phyloP scores from a whole-genome alignment of 1,284 basidiomycete species.

The Salmacisia buchloeana region DNA sequence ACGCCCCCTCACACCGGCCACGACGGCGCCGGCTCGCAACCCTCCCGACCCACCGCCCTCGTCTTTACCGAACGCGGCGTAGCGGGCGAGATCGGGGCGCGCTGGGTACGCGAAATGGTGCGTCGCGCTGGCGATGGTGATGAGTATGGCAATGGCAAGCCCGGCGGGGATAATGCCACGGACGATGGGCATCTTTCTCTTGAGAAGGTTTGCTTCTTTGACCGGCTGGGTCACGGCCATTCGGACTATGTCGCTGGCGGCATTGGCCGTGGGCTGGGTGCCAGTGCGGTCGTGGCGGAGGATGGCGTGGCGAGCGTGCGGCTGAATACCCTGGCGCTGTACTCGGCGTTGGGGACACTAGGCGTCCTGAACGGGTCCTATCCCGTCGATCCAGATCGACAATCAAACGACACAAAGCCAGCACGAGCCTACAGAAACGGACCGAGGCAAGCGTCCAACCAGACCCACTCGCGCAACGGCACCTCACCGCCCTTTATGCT shows the following conservation, averaged over 20 bases:
- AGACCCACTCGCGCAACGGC: background rate
- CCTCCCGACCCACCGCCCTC: slow-evolving; percentile 25
- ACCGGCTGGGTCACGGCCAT: slow-evolving; percentile 31
- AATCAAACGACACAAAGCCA: no score
- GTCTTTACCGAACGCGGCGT: slow-evolving; percentile 35
- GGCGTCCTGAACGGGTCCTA: background rate
- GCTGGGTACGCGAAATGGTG: slow-evolving; percentile 36
- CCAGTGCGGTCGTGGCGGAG: no score
- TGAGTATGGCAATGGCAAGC: background rate
- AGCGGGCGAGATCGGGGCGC: slow-evolving; percentile 24
- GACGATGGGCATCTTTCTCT: slow-evolving; percentile 34
- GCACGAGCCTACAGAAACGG: no score
- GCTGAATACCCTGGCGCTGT: background rate
- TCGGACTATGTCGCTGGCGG: slow-evolving; percentile 25
- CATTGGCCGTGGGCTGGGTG: no score
- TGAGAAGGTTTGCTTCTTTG: slow-evolving; percentile 30
- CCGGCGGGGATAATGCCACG: background rate
- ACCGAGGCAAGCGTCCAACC: background rate
- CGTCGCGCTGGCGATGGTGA: slow-evolving; percentile 12
- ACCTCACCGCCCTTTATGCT: slow-evolving; percentile 25
- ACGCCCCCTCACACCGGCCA: slow-evolving; percentile 14
- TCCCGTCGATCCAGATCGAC: background rate
- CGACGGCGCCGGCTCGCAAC: slow-evolving; percentile 9
- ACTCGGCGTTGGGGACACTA: background rate
- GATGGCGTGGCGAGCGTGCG: slow-evolving; percentile 3